These are phyloP conservation scores for Paraphoma chrysanthemicola DNA, from an alignment of 2,329 filamentous ascomycete species.

Conservation along the genomic window DNA sequence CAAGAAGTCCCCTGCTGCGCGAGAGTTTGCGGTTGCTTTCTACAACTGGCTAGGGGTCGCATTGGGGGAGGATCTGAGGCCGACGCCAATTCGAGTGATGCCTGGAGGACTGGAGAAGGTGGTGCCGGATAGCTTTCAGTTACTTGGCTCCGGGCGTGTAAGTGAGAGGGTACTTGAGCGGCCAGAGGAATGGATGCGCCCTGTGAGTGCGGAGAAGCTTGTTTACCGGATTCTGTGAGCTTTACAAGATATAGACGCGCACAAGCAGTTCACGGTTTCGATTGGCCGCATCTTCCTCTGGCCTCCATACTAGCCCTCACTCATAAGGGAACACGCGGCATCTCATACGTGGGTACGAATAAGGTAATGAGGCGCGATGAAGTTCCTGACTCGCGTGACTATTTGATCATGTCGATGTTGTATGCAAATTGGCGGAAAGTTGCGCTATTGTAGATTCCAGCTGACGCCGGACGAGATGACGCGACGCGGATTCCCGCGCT, in stretches of 20 bases:
- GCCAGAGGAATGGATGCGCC: constrained; percentile 44
- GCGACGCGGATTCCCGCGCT: no score
- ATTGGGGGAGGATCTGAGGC: constrained; percentile 17
- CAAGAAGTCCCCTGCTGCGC: constrained; percentile 18
- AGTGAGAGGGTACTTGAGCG: constrained; percentile 23
- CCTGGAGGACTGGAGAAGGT: constrained; percentile 30
- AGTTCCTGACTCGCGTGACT: no score
- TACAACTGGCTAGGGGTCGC: constrained; percentile 44
- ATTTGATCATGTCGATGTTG: no score
- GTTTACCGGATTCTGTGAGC: constrained; percentile 18
- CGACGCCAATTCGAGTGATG: constrained; percentile 41
- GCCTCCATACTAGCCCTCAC: no score
- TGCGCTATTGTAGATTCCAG: no score
- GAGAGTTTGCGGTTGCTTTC: constrained; percentile 42
- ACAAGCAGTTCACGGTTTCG: no score
- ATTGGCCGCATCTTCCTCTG: no score
- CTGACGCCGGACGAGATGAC: no score
- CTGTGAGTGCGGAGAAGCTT: constrained; percentile 53
- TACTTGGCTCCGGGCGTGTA: constrained; percentile 33
- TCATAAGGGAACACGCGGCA: no score
- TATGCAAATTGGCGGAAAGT: no score
- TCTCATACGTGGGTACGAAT: no score
- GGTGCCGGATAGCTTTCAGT: constrained; percentile 27
- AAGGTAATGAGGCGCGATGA: no score
- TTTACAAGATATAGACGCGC: neutral